phyloP scores from a whole-genome alignment of 78 protist species.

The Goniomonas avonlea region DNA sequence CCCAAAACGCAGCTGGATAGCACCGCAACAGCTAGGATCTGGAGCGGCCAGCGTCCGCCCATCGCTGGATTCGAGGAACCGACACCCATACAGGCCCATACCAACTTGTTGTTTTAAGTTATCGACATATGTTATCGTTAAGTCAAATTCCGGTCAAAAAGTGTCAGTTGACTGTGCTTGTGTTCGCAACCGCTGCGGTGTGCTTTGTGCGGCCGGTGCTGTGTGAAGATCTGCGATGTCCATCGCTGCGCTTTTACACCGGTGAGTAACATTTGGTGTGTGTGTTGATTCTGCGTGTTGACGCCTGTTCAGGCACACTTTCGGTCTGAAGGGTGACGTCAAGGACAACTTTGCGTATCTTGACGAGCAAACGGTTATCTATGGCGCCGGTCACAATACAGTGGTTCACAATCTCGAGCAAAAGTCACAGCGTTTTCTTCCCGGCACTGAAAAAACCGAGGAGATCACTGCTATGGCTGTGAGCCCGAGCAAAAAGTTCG shows the following conservation, averaged over 20 bases:
- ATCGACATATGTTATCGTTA: no score
- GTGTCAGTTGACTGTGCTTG: no score
- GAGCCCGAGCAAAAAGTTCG: constrained; percentile 37
- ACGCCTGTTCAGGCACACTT: constrained; percentile 31
- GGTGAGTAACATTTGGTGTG: neutral
- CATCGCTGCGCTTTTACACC: neutral
- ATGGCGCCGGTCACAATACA: constrained; percentile 43
- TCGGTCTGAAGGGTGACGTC: constrained; percentile 52
- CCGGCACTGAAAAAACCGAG: constrained; percentile 28
- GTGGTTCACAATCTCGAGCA: constrained; percentile 33
- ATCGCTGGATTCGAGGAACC: no score
- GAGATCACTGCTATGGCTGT: constrained; percentile 45
- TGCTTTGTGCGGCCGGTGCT: no score
- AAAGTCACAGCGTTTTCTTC: constrained; percentile 34
- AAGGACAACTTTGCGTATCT: constrained; percentile 32
- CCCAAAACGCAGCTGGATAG: no score
- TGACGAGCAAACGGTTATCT: constrained; percentile 44
- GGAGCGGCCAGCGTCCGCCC: no score
- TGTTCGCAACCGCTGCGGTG: no score
- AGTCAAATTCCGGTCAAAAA: no score
- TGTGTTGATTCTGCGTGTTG: neutral
- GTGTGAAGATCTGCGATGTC: neutral
- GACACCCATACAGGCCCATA: no score
- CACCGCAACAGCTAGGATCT: no score
- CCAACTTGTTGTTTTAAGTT: no score